phyloP scores from a whole-genome alignment of 2,329 filamentous ascomycete genomes.

The Gnomoniopsis sp. region DNA sequence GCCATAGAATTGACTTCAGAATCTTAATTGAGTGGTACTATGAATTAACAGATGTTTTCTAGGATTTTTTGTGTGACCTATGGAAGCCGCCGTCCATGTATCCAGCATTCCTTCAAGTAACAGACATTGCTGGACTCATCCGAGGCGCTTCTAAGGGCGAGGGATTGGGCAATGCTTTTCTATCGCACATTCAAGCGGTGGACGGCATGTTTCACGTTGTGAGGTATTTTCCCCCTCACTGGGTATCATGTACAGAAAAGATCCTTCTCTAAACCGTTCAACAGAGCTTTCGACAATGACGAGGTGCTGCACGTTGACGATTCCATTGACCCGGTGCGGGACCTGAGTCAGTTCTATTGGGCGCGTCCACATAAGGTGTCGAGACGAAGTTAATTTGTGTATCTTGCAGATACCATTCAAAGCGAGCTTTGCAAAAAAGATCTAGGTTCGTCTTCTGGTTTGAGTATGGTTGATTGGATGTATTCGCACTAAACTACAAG shows the following conservation, averaged over 20 bases:
- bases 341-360: slow-evolving; percentile 31
- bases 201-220: slow-evolving; percentile 45
- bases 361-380: neutral
- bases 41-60: neutral
- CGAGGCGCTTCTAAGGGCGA: slow-evolving; percentile 41
- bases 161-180: slow-evolving; percentile 42
- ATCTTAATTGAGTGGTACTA: neutral
- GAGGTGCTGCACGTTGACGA: slow-evolving; percentile 44
- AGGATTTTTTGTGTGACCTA: slow-evolving; percentile 42
- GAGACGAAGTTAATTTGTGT: slow-evolving; percentile 13
- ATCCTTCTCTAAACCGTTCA: slow-evolving; percentile 20
- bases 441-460: slow-evolving; percentile 23
- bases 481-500: neutral
- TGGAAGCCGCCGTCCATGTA: slow-evolving; percentile 45
- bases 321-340: slow-evolving; percentile 41
- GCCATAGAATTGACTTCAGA: neutral
- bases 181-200: slow-evolving; percentile 43
- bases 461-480: neutral
- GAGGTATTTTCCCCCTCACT: slow-evolving; percentile 24
- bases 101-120: slow-evolving; percentile 41
- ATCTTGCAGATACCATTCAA: slow-evolving; percentile 32
- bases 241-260: neutral
- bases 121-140: slow-evolving; percentile 43
- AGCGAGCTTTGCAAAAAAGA: slow-evolving; percentile 40
- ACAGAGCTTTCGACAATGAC: slow-evolving; percentile 41